Percentiles rank a stretch among this genome's conserved stretches.
These are phyloP conservation scores for Acanthamoeba triangularis DNA, from an alignment of 208 protist genomes.

Conservation along the genomic window DNA sequence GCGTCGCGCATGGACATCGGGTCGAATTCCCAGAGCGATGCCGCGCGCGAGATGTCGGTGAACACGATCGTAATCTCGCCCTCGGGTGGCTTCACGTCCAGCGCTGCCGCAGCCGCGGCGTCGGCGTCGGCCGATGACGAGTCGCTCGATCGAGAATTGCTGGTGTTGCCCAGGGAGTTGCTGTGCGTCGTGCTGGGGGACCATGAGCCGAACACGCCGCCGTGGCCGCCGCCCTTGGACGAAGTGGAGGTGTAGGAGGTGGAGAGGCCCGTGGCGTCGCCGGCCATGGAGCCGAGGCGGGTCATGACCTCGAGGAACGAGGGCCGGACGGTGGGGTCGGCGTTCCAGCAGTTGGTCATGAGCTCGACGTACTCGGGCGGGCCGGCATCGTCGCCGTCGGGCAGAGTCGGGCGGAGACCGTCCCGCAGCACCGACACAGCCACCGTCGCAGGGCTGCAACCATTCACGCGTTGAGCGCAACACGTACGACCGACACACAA, in stretches of 20 bases:
- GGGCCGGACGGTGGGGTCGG: neutral
- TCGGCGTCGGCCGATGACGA: neutral
- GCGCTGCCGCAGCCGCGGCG: neutral
- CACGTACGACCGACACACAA: neutral
- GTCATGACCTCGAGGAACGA: conserved; percentile 42
- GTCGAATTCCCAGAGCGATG: conserved; percentile 42
- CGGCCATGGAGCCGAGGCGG: neutral
- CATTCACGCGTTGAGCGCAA: too few species aligned
- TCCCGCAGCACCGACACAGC: conserved; percentile 30
- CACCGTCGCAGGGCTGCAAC: conserved; percentile 3
- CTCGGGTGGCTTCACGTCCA: neutral
- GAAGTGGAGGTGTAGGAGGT: neutral
- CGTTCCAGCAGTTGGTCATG: conserved; percentile 18
- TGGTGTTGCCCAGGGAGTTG: neutral
- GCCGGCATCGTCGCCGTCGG: too few species aligned
- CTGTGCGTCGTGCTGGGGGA: neutral
- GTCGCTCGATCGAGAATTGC: too few species aligned
- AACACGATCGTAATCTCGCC: conserved; percentile 29
- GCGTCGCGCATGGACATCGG: conserved; percentile 27
- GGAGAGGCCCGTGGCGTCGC: neutral
- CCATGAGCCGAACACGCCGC: neutral
- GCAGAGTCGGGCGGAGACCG: neutral
- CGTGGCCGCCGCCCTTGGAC: neutral
- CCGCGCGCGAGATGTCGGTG: conserved; percentile 45
- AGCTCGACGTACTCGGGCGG: neutral